These are phyloP conservation scores for Boeremia exigua DNA, from an alignment of 2,329 filamentous ascomycete genomes.

Conservation along the genomic window DNA sequence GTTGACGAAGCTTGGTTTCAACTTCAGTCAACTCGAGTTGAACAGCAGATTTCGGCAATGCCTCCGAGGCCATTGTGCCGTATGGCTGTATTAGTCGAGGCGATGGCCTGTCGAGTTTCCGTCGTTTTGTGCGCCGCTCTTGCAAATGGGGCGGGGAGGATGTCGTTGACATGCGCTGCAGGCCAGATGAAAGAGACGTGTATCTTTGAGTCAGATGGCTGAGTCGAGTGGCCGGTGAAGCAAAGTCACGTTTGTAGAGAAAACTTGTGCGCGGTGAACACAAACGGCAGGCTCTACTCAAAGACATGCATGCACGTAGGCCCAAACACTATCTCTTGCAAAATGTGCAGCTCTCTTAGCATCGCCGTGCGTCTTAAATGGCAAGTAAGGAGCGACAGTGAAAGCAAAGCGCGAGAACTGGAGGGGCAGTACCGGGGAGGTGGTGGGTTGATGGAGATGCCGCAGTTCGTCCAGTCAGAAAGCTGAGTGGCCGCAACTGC, in stretches of 20 bases:
- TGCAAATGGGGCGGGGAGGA: slow-evolving; percentile 27
- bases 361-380: not conserved
- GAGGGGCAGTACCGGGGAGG: slow-evolving; percentile 14
- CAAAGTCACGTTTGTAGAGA: slow-evolving; percentile 29
- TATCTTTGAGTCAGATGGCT: slow-evolving; percentile 6
- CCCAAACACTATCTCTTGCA: slow-evolving; percentile 8
- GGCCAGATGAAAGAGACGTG: slow-evolving; percentile 6
- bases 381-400: slow-evolving; percentile 3
- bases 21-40: slow-evolving; percentile 68
- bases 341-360: not conserved
- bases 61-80: slow-evolving; percentile 37
- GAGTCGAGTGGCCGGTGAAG: slow-evolving; percentile 13
- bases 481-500: slow-evolving; percentile 41
- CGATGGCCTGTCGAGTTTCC: slow-evolving; percentile 28
- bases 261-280: slow-evolving; percentile 36
- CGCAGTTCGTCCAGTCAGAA: slow-evolving; percentile 38
- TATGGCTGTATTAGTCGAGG: slow-evolving; percentile 33
- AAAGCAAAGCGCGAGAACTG: slow-evolving; percentile 9
- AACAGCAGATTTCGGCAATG: slow-evolving; percentile 16
- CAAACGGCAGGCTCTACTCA: slow-evolving; percentile 38
- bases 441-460: slow-evolving; percentile 36
- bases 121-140: slow-evolving; percentile 41
- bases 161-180: slow-evolving; percentile 41
- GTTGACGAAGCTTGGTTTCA: slow-evolving; percentile 74
- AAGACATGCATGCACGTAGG: slow-evolving; percentile 37